phyloP scores from a whole-genome alignment of 1,139 yeast species.

The Diutina rugosa region DNA sequence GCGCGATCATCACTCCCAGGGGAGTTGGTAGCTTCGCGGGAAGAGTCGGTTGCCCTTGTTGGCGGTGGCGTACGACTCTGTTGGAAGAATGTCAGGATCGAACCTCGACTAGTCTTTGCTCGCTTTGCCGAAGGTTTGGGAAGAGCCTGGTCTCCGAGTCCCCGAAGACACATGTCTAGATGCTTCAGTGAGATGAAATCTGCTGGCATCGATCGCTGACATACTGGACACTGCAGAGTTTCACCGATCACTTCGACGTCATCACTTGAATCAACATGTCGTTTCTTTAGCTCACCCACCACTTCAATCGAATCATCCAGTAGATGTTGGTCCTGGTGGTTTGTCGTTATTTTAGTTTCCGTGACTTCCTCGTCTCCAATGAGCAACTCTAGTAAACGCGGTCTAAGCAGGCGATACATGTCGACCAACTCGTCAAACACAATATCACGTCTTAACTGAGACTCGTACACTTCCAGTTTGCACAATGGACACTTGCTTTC shows the following conservation, averaged over 20 bases:
- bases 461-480: conserved; percentile 56
- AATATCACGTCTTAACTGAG: conserved; percentile 54
- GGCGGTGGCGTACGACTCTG: neutral
- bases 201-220: neutral
- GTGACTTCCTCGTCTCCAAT: neutral
- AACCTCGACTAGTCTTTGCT: neutral
- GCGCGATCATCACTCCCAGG: neutral
- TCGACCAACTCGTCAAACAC: conserved; percentile 62
- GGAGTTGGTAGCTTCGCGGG: neutral
- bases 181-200: neutral
- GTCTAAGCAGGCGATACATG: conserved; percentile 37
- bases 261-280: neutral
- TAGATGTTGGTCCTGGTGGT: neutral
- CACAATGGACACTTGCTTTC: conserved; percentile 73
- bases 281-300: neutral
- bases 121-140: neutral
- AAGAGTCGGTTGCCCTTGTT: neutral
- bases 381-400: conserved; percentile 7
- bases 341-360: neutral
- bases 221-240: neutral
- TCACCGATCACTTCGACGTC: neutral
- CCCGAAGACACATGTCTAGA: neutral
- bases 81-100: neutral
- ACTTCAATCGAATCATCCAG: neutral
- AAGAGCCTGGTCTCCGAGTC: neutral